Percentiles rank a stretch among this genome's conserved stretches.
phyloP scores from a whole-genome alignment of 2,329 filamentous ascomycete species.

The Penicillium digitatum region DNA sequence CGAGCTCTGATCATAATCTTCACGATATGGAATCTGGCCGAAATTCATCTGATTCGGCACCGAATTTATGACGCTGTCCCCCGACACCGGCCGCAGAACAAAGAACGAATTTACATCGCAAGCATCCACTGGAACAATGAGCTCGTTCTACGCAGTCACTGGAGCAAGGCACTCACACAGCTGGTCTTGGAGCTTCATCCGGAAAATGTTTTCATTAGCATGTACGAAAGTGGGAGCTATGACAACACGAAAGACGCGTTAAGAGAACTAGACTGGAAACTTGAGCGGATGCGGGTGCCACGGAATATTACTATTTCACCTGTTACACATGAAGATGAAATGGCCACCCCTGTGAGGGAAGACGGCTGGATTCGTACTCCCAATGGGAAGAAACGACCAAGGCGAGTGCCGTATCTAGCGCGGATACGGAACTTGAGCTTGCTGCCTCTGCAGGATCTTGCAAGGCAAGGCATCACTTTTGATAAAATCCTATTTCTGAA shows the following conservation, averaged over 20 bases:
- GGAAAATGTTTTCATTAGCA: slow-evolving; percentile 63
- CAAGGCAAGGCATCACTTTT: slow-evolving; percentile 50
- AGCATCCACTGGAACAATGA: slow-evolving; percentile 67
- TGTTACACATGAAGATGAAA: slow-evolving; percentile 56
- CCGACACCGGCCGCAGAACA: slow-evolving; percentile 10
- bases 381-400: slow-evolving; percentile 51
- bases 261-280: slow-evolving; percentile 51
- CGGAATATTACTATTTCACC: slow-evolving; percentile 57
- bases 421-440: slow-evolving; percentile 62
- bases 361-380: slow-evolving; percentile 64
- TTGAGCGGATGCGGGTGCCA: slow-evolving; percentile 52
- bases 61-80: slow-evolving; percentile 11
- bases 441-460: slow-evolving; percentile 53
- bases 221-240: slow-evolving; percentile 66
- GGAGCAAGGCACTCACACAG: slow-evolving; percentile 58
- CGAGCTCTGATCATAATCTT: slow-evolving; percentile 17
- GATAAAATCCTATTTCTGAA: slow-evolving; percentile 59
- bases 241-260: slow-evolving; percentile 64
- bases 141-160: slow-evolving; percentile 56
- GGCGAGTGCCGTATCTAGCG: slow-evolving; percentile 67
- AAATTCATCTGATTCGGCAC: slow-evolving; percentile 18
- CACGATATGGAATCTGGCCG: slow-evolving; percentile 20
- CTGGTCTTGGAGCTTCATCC: slow-evolving; percentile 56
- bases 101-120: slow-evolving; percentile 58
- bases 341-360: slow-evolving; percentile 42